Evolutionary conservation across 768 basidiomycete genomes (phyloP), one percentile per base, ranked within the genome.

Genomic region (Suillus discolor): DNA sequence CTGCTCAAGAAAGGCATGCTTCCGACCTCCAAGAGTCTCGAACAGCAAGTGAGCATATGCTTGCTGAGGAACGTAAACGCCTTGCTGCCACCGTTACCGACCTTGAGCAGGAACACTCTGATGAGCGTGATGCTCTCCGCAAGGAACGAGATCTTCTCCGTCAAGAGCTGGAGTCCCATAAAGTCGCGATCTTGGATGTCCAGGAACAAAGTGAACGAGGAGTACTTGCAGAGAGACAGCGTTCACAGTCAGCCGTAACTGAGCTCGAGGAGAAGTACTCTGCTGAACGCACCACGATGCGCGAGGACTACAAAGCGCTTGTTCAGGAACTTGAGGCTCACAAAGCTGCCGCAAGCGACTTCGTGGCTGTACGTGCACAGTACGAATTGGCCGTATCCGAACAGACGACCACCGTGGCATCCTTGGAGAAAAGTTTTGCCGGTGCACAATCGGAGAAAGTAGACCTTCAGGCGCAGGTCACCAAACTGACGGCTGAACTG

Each of bases 81-180:
- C 78, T 87, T 41, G 71, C 78, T 31, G 72, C 74, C 15, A 73
- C 81, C 2, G 66, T 90, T 25, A 81, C 83, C n/a, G 85, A 85
- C 18, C 74, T 89, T 25, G 79, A 84, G 65, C 72, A 70, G 36
- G 79, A 81, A 54, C 85, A 89, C 57, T 71, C 79, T 28, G 77
- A 82, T 51, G 86, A 87, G 62, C 78, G 81, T 20, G 82, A 82
- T 65, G 75, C 75, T 25, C 71, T 82, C 38, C 69, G 73, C 34
- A 76, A 74, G 65, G 78, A 79, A 49, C 78, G 75, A 64, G 77
- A 78, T 49, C 61, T 74, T 38, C 76, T 84, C 13, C 54, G 64
- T 31, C 69, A 87, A 66, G 89, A 94, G 72, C 75, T 93, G 16
- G 86, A 89, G 69, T 79, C 84, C 11, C 79, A 87, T 73, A 90